Evolutionary conservation across 495 filamentous ascomycete genomes (phyloP), one percentile per base, ranked within the genome.

Genomic region (Podospora pseudoanserina): DNA sequence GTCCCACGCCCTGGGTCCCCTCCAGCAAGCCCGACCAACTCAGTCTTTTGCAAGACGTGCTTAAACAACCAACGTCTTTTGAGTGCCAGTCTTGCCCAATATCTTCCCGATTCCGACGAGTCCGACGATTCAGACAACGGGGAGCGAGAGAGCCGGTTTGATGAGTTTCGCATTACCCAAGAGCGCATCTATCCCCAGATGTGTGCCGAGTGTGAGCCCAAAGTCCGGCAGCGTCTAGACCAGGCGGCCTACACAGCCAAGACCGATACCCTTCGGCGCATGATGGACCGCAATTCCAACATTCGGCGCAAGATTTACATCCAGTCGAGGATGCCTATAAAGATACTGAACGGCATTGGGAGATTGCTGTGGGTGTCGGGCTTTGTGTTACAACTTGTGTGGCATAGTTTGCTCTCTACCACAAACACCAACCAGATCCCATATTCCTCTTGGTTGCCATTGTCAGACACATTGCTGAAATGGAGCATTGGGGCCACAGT

Each of bases 101-200:
- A 87, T 56, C 93, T 92, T 69, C 89, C 91, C 2, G 80, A 88
- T 19, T 84, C 89, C n/a, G 84, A 91, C 63, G 39, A 49, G 30
- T 32, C 30, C 39, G 39, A 13, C 13, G 87, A 89, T 19, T 72
- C 80, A 4, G 90, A 92, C 73, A 76, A 82, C 54, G 82, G 85
- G 32, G 88, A 73, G 59, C 74, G 78, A 63, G 81, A 83, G 73
- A 77, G 73, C 60, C 81, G 84, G 55, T 88, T 88, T 70, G 85
- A 85, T 60, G 79, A 80, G 32, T 93, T 88, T 72, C 86, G 86
- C 61, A 80, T 79, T 63, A 81, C 85, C 44, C 80, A 95, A 54
- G 92, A 96, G 77, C 80, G 87, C 68, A 84, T 86, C 61, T 96
- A 95, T 77, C 93, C 93, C 13, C 92, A 93, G 72, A 87, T 96